Evolutionary conservation across 768 basidiomycete genomes (phyloP).

Genomic region (Auricularia cornea): DNA sequence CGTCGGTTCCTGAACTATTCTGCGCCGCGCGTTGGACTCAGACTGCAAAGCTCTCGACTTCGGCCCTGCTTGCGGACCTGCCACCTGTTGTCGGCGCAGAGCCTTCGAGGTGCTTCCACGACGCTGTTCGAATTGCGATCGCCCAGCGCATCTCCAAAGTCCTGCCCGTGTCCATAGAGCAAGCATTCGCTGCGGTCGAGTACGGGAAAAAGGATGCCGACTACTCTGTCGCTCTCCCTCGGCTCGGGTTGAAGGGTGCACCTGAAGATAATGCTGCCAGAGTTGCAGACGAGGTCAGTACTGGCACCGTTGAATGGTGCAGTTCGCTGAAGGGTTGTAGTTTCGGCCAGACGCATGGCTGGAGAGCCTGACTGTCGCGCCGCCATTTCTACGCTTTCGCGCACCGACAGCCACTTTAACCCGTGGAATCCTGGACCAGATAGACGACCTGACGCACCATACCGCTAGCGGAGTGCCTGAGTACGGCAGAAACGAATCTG

Average conservation of each 20-base stretch:
- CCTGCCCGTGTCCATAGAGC: constrained; percentile 60
- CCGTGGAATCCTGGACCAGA: constrained; percentile 59
- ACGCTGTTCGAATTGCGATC: constrained; percentile 74
- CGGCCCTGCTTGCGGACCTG: constrained; percentile 11
- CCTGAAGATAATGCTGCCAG: constrained; percentile 67
- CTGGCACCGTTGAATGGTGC: constrained; percentile 2
- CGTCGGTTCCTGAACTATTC: too few relatives aligned
- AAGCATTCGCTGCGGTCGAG: constrained; percentile 79
- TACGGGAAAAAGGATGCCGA: constrained; percentile 92
- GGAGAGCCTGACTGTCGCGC: constrained; percentile 57
- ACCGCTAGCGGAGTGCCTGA: constrained; percentile 50
- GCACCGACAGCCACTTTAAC: constrained; percentile 57
- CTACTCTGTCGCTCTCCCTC: constrained; percentile 85
- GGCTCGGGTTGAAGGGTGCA: constrained; percentile 80
- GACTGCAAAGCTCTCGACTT: background rate
- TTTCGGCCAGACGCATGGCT: constrained; percentile 82
- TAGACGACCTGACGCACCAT: constrained; percentile 61
- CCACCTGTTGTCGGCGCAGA: constrained; percentile 43
- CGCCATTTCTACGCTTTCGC: constrained; percentile 78
- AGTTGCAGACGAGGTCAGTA: constrained; percentile 63
- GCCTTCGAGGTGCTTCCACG: constrained; percentile 57
- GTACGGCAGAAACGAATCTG: constrained; percentile 75
- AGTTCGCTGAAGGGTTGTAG: constrained; percentile 30
- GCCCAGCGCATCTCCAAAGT: constrained; percentile 62
- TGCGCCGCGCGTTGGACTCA: too few relatives aligned